phyloP scores from a whole-genome alignment of 805 yeast species.

The Lipomyces lipofer region DNA sequence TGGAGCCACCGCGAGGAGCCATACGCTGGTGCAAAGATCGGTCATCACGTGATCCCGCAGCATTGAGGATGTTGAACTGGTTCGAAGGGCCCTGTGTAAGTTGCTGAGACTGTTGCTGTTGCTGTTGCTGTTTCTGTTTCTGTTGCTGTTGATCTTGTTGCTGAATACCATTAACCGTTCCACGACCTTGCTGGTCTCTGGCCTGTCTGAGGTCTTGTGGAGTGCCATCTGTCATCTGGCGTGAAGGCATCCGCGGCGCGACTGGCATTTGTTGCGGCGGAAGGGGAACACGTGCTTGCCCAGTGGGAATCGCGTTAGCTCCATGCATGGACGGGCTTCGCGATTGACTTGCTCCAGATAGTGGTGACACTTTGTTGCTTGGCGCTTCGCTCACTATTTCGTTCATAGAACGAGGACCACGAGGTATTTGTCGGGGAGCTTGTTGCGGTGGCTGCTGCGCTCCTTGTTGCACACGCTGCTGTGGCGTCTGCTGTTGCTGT shows the following conservation, averaged over 20 bases:
- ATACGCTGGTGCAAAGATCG: neutral
- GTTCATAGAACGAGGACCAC: constrained; percentile 5
- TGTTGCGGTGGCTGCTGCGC: neutral
- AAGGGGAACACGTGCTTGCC: constrained; percentile 1
- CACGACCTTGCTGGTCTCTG: neutral
- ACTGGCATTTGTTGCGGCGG: constrained; percentile 3
- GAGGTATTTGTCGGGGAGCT: neutral
- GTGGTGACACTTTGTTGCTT: neutral
- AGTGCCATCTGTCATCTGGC: neutral
- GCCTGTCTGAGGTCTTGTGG: neutral
- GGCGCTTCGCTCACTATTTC: neutral
- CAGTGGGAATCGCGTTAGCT: constrained; percentile 1
- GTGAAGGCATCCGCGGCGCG: neutral
- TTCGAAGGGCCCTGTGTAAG: no score
- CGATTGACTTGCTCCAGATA: neutral
- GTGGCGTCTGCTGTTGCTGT: neutral
- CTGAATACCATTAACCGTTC: neutral
- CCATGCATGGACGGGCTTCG: neutral
- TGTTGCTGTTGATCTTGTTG: neutral
- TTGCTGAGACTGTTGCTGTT: constrained; percentile 4
- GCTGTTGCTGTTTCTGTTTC: constrained; percentile 2
- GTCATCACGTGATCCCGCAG: constrained; percentile 1
- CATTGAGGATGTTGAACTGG: neutral
- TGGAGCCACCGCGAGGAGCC: neutral
- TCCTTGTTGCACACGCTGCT: neutral